Evolutionary conservation across 2,329 filamentous ascomycete species (phyloP), one percentile per base, ranked within the genome.

Genomic region (Cyphellophora europaea): DNA sequence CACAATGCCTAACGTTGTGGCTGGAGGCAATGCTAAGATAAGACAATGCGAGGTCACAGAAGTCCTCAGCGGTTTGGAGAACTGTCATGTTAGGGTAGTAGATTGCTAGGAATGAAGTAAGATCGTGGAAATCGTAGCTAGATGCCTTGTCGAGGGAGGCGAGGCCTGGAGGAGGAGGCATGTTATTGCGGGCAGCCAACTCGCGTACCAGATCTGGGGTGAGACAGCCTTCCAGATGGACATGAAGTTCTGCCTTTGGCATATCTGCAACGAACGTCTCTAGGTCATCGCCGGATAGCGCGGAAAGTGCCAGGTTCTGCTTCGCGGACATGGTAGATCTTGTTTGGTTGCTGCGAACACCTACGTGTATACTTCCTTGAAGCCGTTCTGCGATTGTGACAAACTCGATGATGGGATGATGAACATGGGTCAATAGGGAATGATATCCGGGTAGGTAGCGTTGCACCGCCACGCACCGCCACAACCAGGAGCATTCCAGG

Each of bases 1-100:
- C 82, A 11, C 80, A 79, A 52, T 88, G 82, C 31, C 73, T 67
- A 2, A 87, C 77, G 15, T 74, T 73, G 43, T 85, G 76, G 2
- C 60, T 58, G 19, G 73, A 66, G 2, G 80, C 82, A 38, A 70
- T 72, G 21, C 64, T 49, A 55, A 87, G 82, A 61, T 89, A 88
- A 43, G 73, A 71, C 64, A 74, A 83, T 3, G 79, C 80, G 8
- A 89, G 67, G 31, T 70, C 70, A 53, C 84, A 79, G 49, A 84
- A 88, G 59, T 88, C 83, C 10, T 62, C 58, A 11, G 68, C 61
- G 4, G 71, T 67, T 39, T 78, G 59, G 12, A 88, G 71, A 5
- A 80, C 80, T 23, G 70, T 75, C 72, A 86, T 83, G 51, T 78
- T 81, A 44, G 80, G 73, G 63, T 82, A 87, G 64, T 88, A 87